A percentile compares a stretch with the other conserved stretches of the same genome.
Conservation (phyloP, 352 stramenopile species). For the Pythium rhizo-oryzae region DNA sequence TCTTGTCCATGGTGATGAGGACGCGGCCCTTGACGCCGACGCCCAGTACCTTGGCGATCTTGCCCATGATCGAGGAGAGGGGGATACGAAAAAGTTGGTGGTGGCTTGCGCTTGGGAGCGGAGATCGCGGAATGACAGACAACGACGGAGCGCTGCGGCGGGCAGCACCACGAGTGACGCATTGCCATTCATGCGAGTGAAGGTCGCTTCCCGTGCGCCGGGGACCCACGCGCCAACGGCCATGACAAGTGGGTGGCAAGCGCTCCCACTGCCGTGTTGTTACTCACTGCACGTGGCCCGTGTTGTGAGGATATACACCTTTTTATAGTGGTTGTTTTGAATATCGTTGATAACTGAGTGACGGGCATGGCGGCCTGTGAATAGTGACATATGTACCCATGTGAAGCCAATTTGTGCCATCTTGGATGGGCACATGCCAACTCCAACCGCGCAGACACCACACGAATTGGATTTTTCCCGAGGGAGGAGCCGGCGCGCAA, state of each 20-base stretch:
- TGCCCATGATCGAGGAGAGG: slow-evolving; percentile 9
- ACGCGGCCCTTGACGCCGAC: slow-evolving; percentile 22
- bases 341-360: too few relatives aligned
- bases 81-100: not conserved
- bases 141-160: too few relatives aligned
- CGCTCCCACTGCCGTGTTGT: slow-evolving; percentile 4
- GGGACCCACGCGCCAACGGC: not conserved
- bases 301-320: not conserved
- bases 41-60: slow-evolving; percentile 19
- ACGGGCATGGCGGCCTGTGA: too few relatives aligned
- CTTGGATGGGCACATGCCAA: too few relatives aligned
- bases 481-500: not conserved
- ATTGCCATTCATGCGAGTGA: not conserved
- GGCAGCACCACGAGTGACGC: not conserved
- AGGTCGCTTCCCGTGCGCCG: not conserved
- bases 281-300: not conserved
- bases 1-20: slow-evolving; percentile 18
- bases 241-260: slow-evolving; percentile 4
- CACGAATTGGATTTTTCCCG: too few relatives aligned
- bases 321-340: too few relatives aligned
- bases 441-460: too few relatives aligned
- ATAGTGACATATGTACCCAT: not conserved
- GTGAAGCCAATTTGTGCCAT: not conserved
- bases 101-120: not conserved
- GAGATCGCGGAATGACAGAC: not conserved